These are phyloP conservation scores for Penicillium sp. DNA, from an alignment of 2,329 filamentous ascomycete species.

Conservation along the genomic window DNA sequence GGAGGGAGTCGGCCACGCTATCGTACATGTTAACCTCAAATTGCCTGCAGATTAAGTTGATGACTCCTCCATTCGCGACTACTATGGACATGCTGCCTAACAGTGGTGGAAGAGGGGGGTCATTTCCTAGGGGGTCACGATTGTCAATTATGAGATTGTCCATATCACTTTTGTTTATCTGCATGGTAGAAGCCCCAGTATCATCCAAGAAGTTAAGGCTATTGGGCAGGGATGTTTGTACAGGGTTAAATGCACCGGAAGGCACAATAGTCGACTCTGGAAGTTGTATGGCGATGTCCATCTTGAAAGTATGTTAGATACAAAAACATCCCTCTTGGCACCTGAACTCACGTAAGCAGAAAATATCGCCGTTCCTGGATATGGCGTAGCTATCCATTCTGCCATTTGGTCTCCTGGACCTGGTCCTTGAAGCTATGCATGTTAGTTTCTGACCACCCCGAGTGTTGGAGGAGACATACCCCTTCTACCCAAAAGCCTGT, in stretches of 20 bases:
- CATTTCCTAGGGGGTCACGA: neutral
- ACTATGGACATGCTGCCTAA: accelerated
- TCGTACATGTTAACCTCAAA: neutral
- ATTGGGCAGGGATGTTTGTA: too few species aligned
- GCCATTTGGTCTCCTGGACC: neutral
- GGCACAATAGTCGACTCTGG: too few species aligned
- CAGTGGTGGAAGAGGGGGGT: neutral
- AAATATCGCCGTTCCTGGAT: accelerated
- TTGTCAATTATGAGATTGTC: accelerated
- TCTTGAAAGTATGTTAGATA: neutral
- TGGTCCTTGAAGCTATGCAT: neutral
- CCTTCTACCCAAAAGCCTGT: conserved; percentile 3
- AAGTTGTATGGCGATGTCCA: accelerated
- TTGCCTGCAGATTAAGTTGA: accelerated
- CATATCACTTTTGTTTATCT: neutral
- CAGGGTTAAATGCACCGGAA: too few species aligned
- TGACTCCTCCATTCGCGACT: accelerated
- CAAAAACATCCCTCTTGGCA: neutral
- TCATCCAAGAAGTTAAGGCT: neutral
- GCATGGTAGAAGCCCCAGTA: neutral
- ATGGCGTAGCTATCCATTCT: neutral
- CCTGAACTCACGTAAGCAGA: neutral
- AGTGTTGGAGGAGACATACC: neutral
- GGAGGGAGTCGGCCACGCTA: too few species aligned
- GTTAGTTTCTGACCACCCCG: neutral